Evolutionary conservation across 306 rosid genomes (phyloP), one percentile per base, ranked within the genome.

Genomic region (Leucaena leucocephala): DNA sequence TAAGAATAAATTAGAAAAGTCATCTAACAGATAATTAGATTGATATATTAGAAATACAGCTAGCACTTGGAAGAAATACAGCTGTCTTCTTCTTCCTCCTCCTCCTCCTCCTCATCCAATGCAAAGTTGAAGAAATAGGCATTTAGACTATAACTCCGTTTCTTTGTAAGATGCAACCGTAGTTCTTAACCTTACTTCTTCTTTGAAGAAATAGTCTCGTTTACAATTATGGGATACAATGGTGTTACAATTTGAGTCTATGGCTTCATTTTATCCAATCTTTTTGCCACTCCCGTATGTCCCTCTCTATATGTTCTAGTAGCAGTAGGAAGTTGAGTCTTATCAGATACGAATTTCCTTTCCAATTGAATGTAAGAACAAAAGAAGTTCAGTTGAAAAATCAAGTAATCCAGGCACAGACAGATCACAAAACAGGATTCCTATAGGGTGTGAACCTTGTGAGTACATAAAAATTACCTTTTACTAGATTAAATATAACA

Each of bases 401-500:
- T 36, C 52, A 77, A n/a, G 54, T 5, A 66, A 67, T 22, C 21
- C 48, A 54, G 22, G n/a, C 43, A 10, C 44, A 34, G n/a, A 39
- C 58, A 78, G 21, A n/a, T 63, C 21, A 71, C 27, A n/a, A n/a
- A 57, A 61, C 40, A 59, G 14, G 42, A 55, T 19, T 67, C 13
- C 40, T 8, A 3, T 63, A 22, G 27, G 34, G 45, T 33, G 65
- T 17, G 36, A 55, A 45, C 38, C 35, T 62, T n/a, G 19, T 34
- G 33, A 44, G 48, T 52, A 50, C 50, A 35, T 40, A 77, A 73
- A 44, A 27, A 44, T 72, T 87, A 92, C 98, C 98, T 57, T 86
- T 88, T 38, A 92, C 69, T 5, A 94, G 48, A 75, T 83, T 83
- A 52, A 86, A 48, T 81, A 90, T 64, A 13, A 73, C 76, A 36